phyloP scores from a whole-genome alignment of 179 eudicot species.

The Carnegiea gigantea region DNA sequence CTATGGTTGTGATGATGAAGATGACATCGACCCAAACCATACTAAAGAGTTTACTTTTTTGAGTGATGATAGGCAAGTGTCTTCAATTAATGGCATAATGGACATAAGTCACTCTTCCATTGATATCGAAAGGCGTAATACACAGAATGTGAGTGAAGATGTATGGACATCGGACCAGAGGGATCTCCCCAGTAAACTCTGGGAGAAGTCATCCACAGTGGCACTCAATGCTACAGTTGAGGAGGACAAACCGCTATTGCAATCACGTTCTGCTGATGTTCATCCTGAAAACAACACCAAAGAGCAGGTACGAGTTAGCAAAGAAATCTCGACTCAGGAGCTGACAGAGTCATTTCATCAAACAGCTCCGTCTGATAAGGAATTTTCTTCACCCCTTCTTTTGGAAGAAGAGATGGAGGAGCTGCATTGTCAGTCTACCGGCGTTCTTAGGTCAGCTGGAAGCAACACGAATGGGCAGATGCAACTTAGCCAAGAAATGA shows the following conservation, averaged over 20 bases:
- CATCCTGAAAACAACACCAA: background rate
- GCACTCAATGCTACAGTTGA: background rate
- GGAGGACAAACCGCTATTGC: background rate
- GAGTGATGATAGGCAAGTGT: background rate
- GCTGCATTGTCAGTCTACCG: background rate
- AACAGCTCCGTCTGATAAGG: background rate
- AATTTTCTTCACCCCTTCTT: background rate
- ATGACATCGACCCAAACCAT: slow-evolving; percentile 25
- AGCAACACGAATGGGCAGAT: no score
- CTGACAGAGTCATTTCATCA: background rate
- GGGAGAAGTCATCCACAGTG: background rate
- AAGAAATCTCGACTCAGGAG: slow-evolving; percentile 13
- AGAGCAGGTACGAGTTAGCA: no score
- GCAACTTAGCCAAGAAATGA: slow-evolving; percentile 2
- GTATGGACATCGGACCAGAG: background rate
- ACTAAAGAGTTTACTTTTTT: background rate
- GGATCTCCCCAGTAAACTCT: background rate
- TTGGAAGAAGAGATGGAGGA: slow-evolving; percentile 20
- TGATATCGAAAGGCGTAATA: background rate
- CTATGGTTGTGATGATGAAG: slow-evolving; percentile 21
- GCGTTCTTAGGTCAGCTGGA: background rate
- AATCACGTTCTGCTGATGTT: slow-evolving; percentile 18
- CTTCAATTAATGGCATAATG: slow-evolving; percentile 2
- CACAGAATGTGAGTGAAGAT: slow-evolving; percentile 9
- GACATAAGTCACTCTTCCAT: background rate